Evolutionary conservation across 805 yeast species (phyloP).

Genomic region (Ogataea trehaloabstinens): DNA sequence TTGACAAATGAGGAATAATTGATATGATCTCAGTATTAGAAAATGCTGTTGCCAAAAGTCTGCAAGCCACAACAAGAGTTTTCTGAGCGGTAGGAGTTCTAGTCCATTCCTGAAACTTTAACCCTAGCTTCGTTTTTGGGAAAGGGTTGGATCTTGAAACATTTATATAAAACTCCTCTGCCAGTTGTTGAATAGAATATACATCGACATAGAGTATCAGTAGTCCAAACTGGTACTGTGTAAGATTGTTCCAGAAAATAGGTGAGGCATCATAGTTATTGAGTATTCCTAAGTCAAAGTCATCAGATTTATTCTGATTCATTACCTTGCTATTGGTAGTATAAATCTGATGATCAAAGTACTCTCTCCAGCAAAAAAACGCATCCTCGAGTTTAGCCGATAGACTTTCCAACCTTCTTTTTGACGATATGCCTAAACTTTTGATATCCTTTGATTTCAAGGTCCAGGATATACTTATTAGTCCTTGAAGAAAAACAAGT

Average conservation of each 20-base stretch:
- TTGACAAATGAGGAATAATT: constrained; percentile 26
- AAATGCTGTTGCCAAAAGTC: constrained; percentile 26
- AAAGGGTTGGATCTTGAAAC: constrained; percentile 2
- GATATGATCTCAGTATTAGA: constrained; percentile 22
- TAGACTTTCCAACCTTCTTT: constrained; percentile 29
- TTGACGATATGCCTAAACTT: constrained; percentile 36
- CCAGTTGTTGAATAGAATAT: constrained; percentile 6
- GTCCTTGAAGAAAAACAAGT: constrained; percentile 37
- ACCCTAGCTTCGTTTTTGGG: constrained; percentile 1
- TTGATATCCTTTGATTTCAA: constrained; percentile 20
- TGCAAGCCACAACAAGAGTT: constrained; percentile 27
- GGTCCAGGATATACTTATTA: constrained; percentile 14
- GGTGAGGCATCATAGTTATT: constrained; percentile 35
- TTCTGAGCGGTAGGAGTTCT: constrained; percentile 4
- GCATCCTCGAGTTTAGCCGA: constrained; percentile 32
- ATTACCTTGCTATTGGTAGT: constrained; percentile 6
- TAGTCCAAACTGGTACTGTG: constrained; percentile 13
- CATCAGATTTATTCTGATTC: not conserved
- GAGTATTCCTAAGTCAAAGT: constrained; percentile 10
- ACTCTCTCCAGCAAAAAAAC: constrained; percentile 35
- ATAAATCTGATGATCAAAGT: constrained; percentile 35
- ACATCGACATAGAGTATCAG: constrained; percentile 11
- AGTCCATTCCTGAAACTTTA: constrained; percentile 13
- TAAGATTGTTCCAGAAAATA: constrained; percentile 29
- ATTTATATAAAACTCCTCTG: constrained; percentile 1